phyloP scores from a whole-genome alignment of 768 basidiomycete genomes.

The Suillus luteus region DNA sequence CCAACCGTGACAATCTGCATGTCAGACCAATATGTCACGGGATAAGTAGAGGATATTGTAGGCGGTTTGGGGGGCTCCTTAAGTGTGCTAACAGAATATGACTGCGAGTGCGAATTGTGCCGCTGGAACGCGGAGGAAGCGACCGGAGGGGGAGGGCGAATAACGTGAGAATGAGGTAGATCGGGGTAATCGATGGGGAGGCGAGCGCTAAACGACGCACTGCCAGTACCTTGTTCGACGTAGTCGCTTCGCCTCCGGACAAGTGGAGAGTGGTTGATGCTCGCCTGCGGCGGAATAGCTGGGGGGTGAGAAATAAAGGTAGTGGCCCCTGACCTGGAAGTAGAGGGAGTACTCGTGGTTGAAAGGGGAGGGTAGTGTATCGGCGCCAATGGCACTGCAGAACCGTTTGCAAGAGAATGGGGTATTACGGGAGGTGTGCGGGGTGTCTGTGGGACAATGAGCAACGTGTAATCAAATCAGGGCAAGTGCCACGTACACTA shows the following conservation, averaged over 20 bases:
- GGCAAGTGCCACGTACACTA: slow-evolving; percentile 41
- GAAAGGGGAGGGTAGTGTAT: slow-evolving; percentile 58
- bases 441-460: slow-evolving; percentile 33
- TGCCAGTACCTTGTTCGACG: slow-evolving; percentile 60
- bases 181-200: slow-evolving; percentile 82
- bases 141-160: slow-evolving; percentile 79
- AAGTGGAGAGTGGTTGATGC: slow-evolving; percentile 77
- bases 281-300: slow-evolving; percentile 79
- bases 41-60: slow-evolving; percentile 73
- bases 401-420: slow-evolving; percentile 41
- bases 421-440: slow-evolving; percentile 36
- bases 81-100: slow-evolving; percentile 34
- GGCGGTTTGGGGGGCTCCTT: slow-evolving; percentile 56
- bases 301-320: slow-evolving; percentile 45
- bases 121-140: slow-evolving; percentile 71
- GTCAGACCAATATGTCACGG: slow-evolving; percentile 84
- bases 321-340: slow-evolving; percentile 26
- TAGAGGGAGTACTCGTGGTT: slow-evolving; percentile 40
- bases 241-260: slow-evolving; percentile 76
- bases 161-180: slow-evolving; percentile 56
- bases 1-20: slow-evolving; percentile 79
- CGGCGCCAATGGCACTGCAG: slow-evolving; percentile 32
- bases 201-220: slow-evolving; percentile 37
- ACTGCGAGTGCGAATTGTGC: slow-evolving; percentile 59
- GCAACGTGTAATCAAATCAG: slow-evolving; percentile 3